phyloP scores from a whole-genome alignment of 202 grass and related monocot genomes.

The Brachypodium distachyon region DNA sequence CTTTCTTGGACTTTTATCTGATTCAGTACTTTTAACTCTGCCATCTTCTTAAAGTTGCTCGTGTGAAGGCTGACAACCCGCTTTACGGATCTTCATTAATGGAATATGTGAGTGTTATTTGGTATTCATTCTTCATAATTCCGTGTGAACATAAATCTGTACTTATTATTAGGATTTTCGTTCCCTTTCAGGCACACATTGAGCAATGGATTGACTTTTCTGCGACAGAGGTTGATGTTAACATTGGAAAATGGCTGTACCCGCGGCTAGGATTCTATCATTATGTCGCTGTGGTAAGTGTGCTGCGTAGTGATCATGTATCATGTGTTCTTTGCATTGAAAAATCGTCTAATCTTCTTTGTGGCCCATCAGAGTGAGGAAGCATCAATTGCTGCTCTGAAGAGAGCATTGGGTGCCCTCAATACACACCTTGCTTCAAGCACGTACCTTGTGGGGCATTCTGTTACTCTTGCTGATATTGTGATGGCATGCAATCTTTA shows the following conservation, averaged over 20 bases:
- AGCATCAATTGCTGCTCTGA: constrained; percentile 37
- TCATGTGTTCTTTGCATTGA: not conserved
- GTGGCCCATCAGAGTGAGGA: constrained; percentile 40
- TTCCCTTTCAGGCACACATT: constrained; percentile 44
- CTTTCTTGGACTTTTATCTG: not conserved
- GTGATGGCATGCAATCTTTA: constrained; percentile 80
- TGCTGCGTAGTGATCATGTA: not conserved
- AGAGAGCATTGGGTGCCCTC: constrained; percentile 60
- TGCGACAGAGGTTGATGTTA: constrained; percentile 48
- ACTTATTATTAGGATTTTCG: not conserved
- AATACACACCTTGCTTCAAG: constrained; percentile 61
- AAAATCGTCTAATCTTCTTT: not conserved
- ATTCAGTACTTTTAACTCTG: constrained; percentile 1
- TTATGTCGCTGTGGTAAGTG: constrained; percentile 41
- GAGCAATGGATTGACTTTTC: constrained; percentile 86
- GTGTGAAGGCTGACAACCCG: constrained; percentile 55
- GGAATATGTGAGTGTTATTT: constrained; percentile 75
- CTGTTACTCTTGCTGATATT: constrained; percentile 75
- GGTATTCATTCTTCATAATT: not conserved
- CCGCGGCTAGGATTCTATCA: constrained; percentile 42
- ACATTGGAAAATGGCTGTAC: constrained; percentile 45
- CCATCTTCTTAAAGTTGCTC: constrained; percentile 46
- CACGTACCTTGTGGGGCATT: constrained; percentile 71
- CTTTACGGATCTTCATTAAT: constrained; percentile 72
- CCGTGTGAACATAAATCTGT: not conserved